Evolutionary conservation across 2,329 filamentous ascomycete species (phyloP).

Genomic region (Neonectria neomacrospora): DNA sequence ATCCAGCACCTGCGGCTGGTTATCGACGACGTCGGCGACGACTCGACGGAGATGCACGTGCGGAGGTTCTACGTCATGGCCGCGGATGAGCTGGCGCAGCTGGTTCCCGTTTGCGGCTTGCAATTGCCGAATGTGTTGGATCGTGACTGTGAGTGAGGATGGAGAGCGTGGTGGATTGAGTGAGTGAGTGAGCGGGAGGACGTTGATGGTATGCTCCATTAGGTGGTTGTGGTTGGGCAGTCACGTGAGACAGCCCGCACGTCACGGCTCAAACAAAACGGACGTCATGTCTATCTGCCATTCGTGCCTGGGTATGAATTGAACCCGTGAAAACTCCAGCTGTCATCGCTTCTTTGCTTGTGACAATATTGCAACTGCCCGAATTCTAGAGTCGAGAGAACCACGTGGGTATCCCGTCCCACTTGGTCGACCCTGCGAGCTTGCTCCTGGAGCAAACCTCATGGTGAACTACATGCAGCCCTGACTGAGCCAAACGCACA

Average conservation of each 20-base stretch:
- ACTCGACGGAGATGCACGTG: neutral
- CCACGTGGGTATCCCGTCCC: too few species aligned
- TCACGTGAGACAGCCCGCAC: neutral
- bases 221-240: neutral
- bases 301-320: too few species aligned
- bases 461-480: neutral
- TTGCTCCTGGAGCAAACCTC: neutral
- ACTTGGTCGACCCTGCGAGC: neutral
- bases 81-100: neutral
- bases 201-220: too few species aligned
- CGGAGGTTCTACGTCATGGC: neutral
- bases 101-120: neutral
- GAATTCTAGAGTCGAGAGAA: neutral
- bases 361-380: neutral
- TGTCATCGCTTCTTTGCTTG: neutral
- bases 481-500: neutral
- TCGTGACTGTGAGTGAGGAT: too few species aligned
- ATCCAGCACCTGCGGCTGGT: neutral
- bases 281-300: too few species aligned
- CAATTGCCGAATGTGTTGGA: neutral
- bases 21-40: neutral
- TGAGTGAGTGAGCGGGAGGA: too few species aligned
- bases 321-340: neutral
- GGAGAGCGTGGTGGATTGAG: too few species aligned
- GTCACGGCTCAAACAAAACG: neutral